Evolutionary conservation across 805 yeast genomes (phyloP).

Genomic region (Cyberlindnera nakhonratchasimensis): DNA sequence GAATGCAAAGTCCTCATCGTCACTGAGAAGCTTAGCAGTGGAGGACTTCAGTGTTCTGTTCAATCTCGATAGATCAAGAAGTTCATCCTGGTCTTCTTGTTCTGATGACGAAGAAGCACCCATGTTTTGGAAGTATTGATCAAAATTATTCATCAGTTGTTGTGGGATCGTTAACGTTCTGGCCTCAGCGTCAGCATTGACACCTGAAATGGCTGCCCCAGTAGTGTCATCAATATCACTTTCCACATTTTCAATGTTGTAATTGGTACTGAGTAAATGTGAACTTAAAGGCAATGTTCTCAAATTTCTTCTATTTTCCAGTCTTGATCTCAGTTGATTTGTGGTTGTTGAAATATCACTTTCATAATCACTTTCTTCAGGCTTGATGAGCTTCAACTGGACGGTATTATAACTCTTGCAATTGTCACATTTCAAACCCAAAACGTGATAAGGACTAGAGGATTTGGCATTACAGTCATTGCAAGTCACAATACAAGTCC

Average conservation of each 20-base stretch:
- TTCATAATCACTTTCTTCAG: conserved; percentile 45
- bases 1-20: conserved; percentile 4
- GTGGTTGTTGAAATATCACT: conserved; percentile 26
- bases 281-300: conserved; percentile 24
- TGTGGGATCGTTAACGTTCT: conserved; percentile 27
- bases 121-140: conserved; percentile 26
- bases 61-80: conserved; percentile 23
- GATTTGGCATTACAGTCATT: conserved; percentile 88
- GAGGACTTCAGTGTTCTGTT: conserved; percentile 18
- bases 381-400: conserved; percentile 66
- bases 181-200: background rate
- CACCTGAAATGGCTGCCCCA: background rate
- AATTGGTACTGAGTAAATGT: conserved; percentile 26
- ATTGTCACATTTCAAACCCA: conserved; percentile 84
- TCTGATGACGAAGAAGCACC: conserved; percentile 19
- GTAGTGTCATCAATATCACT: conserved; percentile 8
- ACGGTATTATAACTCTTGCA: conserved; percentile 87
- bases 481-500: conserved; percentile 76
- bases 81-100: conserved; percentile 23
- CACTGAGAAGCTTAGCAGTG: conserved; percentile 12
- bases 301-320: conserved; percentile 14
- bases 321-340: conserved; percentile 15
- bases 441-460: conserved; percentile 69
- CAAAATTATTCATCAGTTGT: conserved; percentile 29
- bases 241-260: conserved; percentile 22